phyloP scores from a whole-genome alignment of 2,329 filamentous ascomycete species.

The Fusarium proliferatum region DNA sequence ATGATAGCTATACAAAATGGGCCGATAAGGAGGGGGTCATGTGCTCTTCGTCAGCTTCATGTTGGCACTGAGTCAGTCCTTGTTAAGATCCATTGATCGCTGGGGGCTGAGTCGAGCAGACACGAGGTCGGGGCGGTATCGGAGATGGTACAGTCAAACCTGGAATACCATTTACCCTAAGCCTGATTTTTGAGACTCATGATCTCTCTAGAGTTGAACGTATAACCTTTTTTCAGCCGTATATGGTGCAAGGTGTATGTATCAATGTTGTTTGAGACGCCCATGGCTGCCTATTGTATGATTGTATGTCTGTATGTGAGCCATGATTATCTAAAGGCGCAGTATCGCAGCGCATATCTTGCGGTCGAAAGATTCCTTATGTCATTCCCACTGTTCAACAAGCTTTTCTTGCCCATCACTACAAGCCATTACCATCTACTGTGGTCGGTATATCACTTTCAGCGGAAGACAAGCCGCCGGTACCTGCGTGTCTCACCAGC shows the following conservation, averaged over 20 bases:
- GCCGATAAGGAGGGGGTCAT: conserved; percentile 17
- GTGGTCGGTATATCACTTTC: neutral
- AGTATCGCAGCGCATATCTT: neutral
- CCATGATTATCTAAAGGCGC: neutral
- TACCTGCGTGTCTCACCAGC: conserved; percentile 33
- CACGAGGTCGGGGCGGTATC: conserved; percentile 23
- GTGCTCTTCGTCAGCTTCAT: conserved; percentile 9
- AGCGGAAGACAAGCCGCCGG: conserved; percentile 13
- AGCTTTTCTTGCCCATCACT: neutral
- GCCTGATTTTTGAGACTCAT: neutral
- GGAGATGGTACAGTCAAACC: conserved; percentile 8
- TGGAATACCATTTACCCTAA: neutral
- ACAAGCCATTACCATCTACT: neutral
- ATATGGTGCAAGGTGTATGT: neutral
- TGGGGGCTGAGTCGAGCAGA: neutral
- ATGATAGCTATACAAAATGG: conserved; percentile 1
- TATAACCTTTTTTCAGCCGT: neutral
- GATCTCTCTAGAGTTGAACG: neutral
- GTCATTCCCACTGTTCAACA: neutral
- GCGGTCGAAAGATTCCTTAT: too few relatives aligned
- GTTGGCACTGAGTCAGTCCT: conserved; percentile 19
- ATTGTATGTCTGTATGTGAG: neutral
- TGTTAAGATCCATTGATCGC: conserved; percentile 1
- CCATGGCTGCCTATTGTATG: neutral
- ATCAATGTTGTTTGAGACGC: neutral